Evolutionary conservation across 805 yeast species (phyloP).

Genomic region (Yueomyces sp.): DNA sequence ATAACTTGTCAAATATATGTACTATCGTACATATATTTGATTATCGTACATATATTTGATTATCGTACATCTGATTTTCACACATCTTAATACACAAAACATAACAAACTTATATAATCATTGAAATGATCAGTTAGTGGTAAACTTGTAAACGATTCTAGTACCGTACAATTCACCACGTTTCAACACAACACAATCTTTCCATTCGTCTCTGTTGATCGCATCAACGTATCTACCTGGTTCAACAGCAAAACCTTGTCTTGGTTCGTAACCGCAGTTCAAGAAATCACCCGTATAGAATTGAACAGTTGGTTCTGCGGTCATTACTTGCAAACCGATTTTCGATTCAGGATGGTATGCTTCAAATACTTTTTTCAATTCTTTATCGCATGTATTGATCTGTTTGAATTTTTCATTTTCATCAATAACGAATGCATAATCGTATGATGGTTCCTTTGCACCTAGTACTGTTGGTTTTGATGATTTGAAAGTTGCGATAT

Average conservation of each 20-base stretch:
- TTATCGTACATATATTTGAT: too few species aligned
- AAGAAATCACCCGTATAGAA: constrained; percentile 48
- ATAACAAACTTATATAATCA: too few species aligned
- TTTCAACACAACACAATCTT: constrained; percentile 31
- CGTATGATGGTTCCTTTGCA: constrained; percentile 24
- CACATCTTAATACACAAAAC: too few species aligned
- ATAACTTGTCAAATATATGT: too few species aligned
- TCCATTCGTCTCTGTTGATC: constrained; percentile 34
- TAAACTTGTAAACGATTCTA: constrained; percentile 18
- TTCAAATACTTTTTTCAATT: constrained; percentile 27
- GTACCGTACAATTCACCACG: constrained; percentile 45
- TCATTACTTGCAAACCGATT: constrained; percentile 28
- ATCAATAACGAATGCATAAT: constrained; percentile 35
- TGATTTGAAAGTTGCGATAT: constrained; percentile 15
- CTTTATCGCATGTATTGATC: constrained; percentile 33
- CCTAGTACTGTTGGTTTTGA: constrained; percentile 18
- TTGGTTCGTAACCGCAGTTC: constrained; percentile 25
- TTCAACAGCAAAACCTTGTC: constrained; percentile 49
- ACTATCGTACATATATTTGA: too few species aligned
- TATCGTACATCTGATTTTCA: too few species aligned
- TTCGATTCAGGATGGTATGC: constrained; percentile 34
- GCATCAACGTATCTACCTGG: constrained; percentile 49
- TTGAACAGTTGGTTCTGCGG: constrained; percentile 59
- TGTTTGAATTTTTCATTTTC: constrained; percentile 9
- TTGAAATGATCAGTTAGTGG: not conserved